Evolutionary conservation across 208 protist species (phyloP), one percentile per base, ranked within the genome.

Genomic region (Trypanosoma boissoni): DNA sequence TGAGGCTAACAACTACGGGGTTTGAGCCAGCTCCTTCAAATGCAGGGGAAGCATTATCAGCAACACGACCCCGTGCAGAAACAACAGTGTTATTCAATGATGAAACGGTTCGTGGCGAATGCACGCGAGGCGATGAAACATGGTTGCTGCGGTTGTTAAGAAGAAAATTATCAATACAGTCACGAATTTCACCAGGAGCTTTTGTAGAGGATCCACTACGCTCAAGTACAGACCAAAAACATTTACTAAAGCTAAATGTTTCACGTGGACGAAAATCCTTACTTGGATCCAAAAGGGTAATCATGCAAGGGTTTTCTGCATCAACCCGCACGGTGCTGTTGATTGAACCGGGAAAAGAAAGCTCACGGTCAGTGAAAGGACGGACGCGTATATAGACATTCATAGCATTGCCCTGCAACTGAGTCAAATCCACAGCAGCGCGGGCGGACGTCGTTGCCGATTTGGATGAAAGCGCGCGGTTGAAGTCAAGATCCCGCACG

Each of bases 341-440:
- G 21, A 55, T 26, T 10, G 68, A 57, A 32, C 55, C 39, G 26
- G 50, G 58, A 27, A 80, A 57, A 9, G 71, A 58, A 6, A 85
- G 74, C 59, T 94, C 88, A 1, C 88, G 84, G 71, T 92, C 69
- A 64, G 70, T 91, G 65, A 88, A 94, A 36, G 88, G 88, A 16
- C 88, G 72, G 3, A 94, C 88, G 48, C 88, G 88, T 6, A 94
- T 62, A 68, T 87, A 94, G 34, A 94, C 88, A 68, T 86, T 83
- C 84, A 92, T 89, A 9, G 84, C 81, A 49, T 83, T 91, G 0
- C 68, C 51, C 20, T 74, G 68, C 14, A 59, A 51, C 31, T 81
- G 78, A 1, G 74, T 16, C 31, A 43, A 6, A 21, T 64, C 55
- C 34, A 54, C 16, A 14, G 26, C 18, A 18, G 20, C 29, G 24